Base-by-base conservation (phyloP, 2,329 filamentous ascomycete species). In the Colletotrichum cereale region DNA sequence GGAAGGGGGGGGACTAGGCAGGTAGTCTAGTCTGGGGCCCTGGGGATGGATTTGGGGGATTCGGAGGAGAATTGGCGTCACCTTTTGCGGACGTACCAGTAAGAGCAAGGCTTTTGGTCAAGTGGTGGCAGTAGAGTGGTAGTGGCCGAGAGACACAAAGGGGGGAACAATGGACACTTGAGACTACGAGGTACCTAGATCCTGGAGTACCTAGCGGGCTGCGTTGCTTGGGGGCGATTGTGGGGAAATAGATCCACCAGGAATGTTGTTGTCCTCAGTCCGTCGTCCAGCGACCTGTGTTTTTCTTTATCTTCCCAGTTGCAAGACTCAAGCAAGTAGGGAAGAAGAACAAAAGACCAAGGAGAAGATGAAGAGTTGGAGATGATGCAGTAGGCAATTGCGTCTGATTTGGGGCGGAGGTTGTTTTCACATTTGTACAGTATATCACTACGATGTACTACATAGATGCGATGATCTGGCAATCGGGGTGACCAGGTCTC, bases 21-120 rank as follows among this genome's bases (percentile, higher is more conserved):
- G 10, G 21, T 47, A 47, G 44, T n/a, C 44, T 48, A n/a, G 67
- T 68, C 69, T 68, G 68, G 69, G 69, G 69, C 65, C 34, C 16
- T 47, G 64, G 56, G 56, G 50, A 38, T 21, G 53, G 21, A 36
- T 56, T 56, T 56, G 53, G 53, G 52, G 52, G 50, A 53, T 18
- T 34, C 29, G 29, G 50, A 40, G 38, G 38, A 63, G 48, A 42
- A 48, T 60, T 64, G 69, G 69, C 66, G 58, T 69, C 58, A 63
- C 69, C 53, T n/a, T 48, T 40, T 29, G 58, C 52, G 53, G 38
- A 62, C 47, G 65, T 61, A 67, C 69, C 69, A 72, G 66, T 72
- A 64, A 72, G 66, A 72, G 55, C 48, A 66, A 61, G 69, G 57
- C 56, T 47, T 67, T 69, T 72, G 69, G 69, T 72, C 66, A 72